A percentile compares a stretch with the other conserved stretches of the same genome.
Conservation (phyloP, 2,329 filamentous ascomycete species). For the Hypoxylon sp. region DNA sequence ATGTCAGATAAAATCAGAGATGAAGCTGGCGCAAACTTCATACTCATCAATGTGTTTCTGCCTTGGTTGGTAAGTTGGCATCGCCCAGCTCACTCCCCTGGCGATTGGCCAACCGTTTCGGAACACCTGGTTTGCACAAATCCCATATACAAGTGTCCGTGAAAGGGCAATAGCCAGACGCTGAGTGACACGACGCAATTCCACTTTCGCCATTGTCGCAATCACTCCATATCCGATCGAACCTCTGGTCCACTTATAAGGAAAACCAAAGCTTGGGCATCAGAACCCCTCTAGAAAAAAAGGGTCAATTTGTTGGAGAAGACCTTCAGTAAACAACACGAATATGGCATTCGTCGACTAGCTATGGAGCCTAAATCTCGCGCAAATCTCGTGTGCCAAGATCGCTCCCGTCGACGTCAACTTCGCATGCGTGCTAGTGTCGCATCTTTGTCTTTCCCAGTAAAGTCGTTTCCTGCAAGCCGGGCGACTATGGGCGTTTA, state of each 20-base stretch:
- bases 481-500: slow-evolving; percentile 33
- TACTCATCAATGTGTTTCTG: slow-evolving; percentile 35
- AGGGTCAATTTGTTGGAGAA: slow-evolving; percentile 31
- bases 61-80: slow-evolving; percentile 43
- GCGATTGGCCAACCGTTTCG: slow-evolving; percentile 44
- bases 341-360: slow-evolving; percentile 25
- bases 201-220: slow-evolving; percentile 34
- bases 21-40: slow-evolving; percentile 40
- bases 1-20: slow-evolving; percentile 48
- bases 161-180: slow-evolving; percentile 38
- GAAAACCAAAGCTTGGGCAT: slow-evolving; percentile 38
- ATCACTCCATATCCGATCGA: slow-evolving; percentile 33
- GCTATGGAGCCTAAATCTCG: slow-evolving; percentile 41
- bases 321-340: slow-evolving; percentile 36
- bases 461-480: slow-evolving; percentile 35
- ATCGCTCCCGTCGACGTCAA: slow-evolving; percentile 41
- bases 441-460: slow-evolving; percentile 42
- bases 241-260: slow-evolving; percentile 34
- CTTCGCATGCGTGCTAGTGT: slow-evolving; percentile 37
- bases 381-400: slow-evolving; percentile 39
- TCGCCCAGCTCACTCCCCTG: slow-evolving; percentile 39
- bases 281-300: slow-evolving; percentile 29
- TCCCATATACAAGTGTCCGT: slow-evolving; percentile 37
- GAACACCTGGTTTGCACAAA: slow-evolving; percentile 43
- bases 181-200: slow-evolving; percentile 46